phyloP scores from a whole-genome alignment of 176 grass and related monocot species.

The Oryza punctata region DNA sequence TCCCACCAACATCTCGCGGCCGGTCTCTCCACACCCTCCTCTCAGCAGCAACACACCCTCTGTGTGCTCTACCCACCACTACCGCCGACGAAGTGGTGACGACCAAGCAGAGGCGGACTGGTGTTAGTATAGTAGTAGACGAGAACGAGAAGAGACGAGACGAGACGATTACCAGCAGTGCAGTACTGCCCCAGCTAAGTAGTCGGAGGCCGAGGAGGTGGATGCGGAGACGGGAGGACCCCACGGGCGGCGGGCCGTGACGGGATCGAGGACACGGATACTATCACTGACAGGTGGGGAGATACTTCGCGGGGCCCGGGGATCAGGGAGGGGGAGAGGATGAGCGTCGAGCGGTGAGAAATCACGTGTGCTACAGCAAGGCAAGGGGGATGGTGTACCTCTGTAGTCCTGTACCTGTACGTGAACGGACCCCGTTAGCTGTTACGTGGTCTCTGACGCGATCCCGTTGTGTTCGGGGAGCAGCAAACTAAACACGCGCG shows the following conservation, averaged over 20 bases:
- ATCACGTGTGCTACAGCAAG: slow-evolving; percentile 82
- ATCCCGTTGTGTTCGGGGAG: slow-evolving; percentile 39
- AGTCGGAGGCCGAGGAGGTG: slow-evolving; percentile 33
- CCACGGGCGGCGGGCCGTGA: not conserved
- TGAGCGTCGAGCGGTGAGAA: not conserved
- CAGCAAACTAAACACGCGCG: not conserved
- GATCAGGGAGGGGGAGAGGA: slow-evolving; percentile 25
- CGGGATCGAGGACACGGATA: not conserved
- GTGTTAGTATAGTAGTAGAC: slow-evolving; percentile 6
- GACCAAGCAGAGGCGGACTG: not conserved
- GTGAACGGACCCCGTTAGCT: slow-evolving; percentile 6
- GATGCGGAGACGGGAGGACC: not conserved
- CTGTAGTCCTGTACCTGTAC: slow-evolving; percentile 17
- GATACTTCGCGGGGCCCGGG: not conserved
- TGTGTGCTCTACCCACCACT: not conserved
- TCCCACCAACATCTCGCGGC: slow-evolving; percentile 30
- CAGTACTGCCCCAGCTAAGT: slow-evolving; percentile 19
- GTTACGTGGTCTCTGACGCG: slow-evolving; percentile 27
- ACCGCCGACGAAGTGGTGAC: slow-evolving; percentile 11
- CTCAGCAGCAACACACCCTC: not conserved
- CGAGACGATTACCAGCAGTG: slow-evolving; percentile 20
- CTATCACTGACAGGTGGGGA: slow-evolving; percentile 5
- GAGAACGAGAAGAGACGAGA: not conserved
- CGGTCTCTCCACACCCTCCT: not conserved
- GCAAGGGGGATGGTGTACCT: not conserved